Percentiles rank a stretch among this genome's conserved stretches.
Evolutionary conservation across 164 flowering plant genomes (phyloP).

Genomic region (Taxillus chinensis): DNA sequence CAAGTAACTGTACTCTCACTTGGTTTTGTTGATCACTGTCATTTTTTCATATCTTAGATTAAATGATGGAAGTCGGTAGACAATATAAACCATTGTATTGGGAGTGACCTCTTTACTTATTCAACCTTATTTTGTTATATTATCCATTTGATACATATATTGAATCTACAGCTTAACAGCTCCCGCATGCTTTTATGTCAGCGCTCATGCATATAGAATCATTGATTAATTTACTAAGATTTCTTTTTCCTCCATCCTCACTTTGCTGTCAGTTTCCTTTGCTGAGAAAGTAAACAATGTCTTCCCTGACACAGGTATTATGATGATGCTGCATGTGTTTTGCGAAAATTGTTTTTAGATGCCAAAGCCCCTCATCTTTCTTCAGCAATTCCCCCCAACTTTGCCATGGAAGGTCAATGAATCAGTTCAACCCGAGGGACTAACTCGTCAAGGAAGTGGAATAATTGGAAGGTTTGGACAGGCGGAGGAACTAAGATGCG

Average conservation of each 20-base stretch:
- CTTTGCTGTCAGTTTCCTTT: not conserved
- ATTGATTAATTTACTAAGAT: not conserved
- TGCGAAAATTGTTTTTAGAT: conserved; percentile 94
- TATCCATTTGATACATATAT: too few species aligned
- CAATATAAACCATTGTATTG: too few species aligned
- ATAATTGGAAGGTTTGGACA: conserved; percentile 94
- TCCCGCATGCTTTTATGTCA: too few species aligned
- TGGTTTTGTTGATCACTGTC: not conserved
- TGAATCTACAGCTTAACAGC: too few species aligned
- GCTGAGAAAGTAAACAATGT: not conserved
- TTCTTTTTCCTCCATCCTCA: not conserved
- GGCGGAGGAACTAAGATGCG: conserved; percentile 95
- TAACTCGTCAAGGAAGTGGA: conserved; percentile 98
- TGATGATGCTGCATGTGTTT: conserved; percentile 98
- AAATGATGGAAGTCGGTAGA: too few species aligned
- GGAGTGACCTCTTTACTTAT: too few species aligned
- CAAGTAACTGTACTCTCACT: conserved; percentile 45
- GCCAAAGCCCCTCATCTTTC: conserved; percentile 99
- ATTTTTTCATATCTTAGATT: not conserved
- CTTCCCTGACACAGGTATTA: conserved; percentile 56
- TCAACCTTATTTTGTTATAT: too few species aligned
- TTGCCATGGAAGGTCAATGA: conserved; percentile 95
- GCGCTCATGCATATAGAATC: not conserved
- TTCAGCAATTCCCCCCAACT: conserved; percentile 87
- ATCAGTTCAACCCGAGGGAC: conserved; percentile 76